Base-by-base conservation (phyloP, 352 stramenopile genomes). In the Phytophthora ramorum region DNA sequence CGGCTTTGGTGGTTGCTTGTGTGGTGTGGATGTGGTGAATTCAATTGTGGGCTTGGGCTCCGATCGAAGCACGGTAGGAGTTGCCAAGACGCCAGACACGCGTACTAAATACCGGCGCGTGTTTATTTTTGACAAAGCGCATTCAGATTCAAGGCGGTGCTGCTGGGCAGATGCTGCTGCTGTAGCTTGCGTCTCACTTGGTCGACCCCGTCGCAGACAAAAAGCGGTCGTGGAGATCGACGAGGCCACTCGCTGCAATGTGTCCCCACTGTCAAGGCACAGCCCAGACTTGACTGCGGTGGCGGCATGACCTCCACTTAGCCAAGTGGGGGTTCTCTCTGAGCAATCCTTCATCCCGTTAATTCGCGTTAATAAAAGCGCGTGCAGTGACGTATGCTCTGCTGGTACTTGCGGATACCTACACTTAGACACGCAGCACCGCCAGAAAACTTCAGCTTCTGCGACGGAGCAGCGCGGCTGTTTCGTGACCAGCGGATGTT, bases 401-500 rank as follows among this genome's bases (percentile, higher is more conserved):
- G 32, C 32, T 38, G 32, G 32, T 8, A 38, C 32, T 38, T 38
- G 32, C 8, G 1, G 32, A 37, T 37, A 12, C 32, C 32, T 41
- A 41, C 35, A 43, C 37, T 43, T 66, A 66, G 58, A 66, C 58
- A 66, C 58, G 49, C 59, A 67, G 49, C 59, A 67, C 59, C 59
- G 50, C 40, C 59, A 61, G 59, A 62, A 66, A 63, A 68, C 59
- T 68, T 68, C 59, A 68, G 50, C 26, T 48, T 43, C 52, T 61
- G 59, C 59, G 59, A 67, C 50, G 58, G 17, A 41, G 48, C 37
- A 26, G 37, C 26, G 12, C 19, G 7, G 20, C 13, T 34, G n/a
- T 52, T 61, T 26, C 13, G 20, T 17, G 37, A 35, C 30, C 22
- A 24, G 22, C 22, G 22, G 30, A 35, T 35, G 30, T 35, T 38